Percentiles rank a stretch among this genome's conserved stretches.
Evolutionary conservation across 371 early-diverging fungal species (phyloP).

Genomic region (Mucor plumbeus): DNA sequence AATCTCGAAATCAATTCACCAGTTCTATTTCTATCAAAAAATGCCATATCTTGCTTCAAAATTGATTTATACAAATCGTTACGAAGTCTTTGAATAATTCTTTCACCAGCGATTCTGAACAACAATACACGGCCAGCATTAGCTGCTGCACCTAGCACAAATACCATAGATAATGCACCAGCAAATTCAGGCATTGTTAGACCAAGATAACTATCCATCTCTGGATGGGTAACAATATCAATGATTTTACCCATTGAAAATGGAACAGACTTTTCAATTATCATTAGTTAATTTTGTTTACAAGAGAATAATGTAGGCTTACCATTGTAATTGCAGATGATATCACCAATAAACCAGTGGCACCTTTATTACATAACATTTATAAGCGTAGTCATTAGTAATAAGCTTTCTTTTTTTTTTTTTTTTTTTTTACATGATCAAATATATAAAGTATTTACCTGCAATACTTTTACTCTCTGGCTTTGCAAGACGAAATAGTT

Average conservation of each 20-base stretch:
- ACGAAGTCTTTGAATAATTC: constrained; percentile 70
- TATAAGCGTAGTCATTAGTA: not conserved
- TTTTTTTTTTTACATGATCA: no score
- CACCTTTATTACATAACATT: constrained; percentile 28
- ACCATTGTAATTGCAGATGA: constrained; percentile 79
- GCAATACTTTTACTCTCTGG: constrained; percentile 53
- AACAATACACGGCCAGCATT: constrained; percentile 79
- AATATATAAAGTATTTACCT: constrained; percentile 30
- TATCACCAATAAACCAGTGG: constrained; percentile 64
- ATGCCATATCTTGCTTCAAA: constrained; percentile 71
- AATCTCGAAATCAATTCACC: constrained; percentile 84
- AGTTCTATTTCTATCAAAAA: constrained; percentile 76
- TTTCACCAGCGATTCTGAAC: constrained; percentile 76
- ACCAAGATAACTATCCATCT: constrained; percentile 52
- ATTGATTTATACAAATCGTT: constrained; percentile 59
- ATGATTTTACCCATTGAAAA: constrained; percentile 83
- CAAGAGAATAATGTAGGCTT: not conserved
- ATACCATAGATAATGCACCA: constrained; percentile 58
- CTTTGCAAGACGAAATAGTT: constrained; percentile 47
- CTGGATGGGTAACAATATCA: constrained; percentile 68
- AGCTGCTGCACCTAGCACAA: constrained; percentile 72
- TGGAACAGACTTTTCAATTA: constrained; percentile 57
- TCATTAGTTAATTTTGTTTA: not conserved
- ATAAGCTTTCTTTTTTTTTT: not conserved
- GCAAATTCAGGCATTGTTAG: constrained; percentile 64